Percentiles rank a stretch among this genome's conserved stretches.
phyloP scores from a whole-genome alignment of 768 basidiomycete genomes.

The Tephrocybe sp. region DNA sequence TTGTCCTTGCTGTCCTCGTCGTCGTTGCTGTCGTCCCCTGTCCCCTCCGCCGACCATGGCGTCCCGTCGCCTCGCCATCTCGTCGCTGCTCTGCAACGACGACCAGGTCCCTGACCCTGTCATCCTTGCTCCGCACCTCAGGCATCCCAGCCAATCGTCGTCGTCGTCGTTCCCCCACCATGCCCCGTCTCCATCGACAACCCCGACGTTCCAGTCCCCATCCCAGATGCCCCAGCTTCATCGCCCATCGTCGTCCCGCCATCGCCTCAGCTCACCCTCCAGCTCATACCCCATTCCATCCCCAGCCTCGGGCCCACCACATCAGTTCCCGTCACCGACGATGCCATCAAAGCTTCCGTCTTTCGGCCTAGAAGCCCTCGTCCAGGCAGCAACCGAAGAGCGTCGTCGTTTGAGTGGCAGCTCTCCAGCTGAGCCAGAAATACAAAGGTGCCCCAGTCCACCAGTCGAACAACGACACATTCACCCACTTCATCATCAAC shows the following conservation, averaged over 20 bases:
- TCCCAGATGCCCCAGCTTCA: conserved; percentile 15
- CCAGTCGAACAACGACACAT: conserved; percentile 21
- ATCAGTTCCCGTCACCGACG: conserved; percentile 19
- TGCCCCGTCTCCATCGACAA: conserved; percentile 12
- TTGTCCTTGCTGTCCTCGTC: background rate
- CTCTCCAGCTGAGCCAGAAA: conserved; percentile 17
- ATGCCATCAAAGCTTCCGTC: conserved; percentile 22
- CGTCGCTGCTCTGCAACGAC: conserved; percentile 68
- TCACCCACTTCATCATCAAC: conserved; percentile 18
- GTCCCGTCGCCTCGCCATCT: conserved; percentile 72
- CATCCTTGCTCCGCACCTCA: conserved; percentile 26
- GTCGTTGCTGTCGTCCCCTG: background rate
- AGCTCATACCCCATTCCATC: conserved; percentile 17
- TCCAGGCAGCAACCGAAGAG: conserved; percentile 71
- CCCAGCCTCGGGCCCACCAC: conserved; percentile 7
- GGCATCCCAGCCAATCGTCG: conserved; percentile 16
- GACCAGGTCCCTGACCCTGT: conserved; percentile 23
- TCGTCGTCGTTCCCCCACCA: conserved; percentile 14
- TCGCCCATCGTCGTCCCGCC: conserved; percentile 17
- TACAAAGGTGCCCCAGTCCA: conserved; percentile 19
- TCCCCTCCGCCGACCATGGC: conserved; percentile 43
- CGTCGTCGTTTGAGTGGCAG: conserved; percentile 48
- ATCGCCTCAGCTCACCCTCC: conserved; percentile 15
- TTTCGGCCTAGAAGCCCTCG: conserved; percentile 62
- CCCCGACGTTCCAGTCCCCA: conserved; percentile 14